Base-by-base conservation (phyloP, 2,329 filamentous ascomycete genomes). In the Hortaea werneckii region DNA sequence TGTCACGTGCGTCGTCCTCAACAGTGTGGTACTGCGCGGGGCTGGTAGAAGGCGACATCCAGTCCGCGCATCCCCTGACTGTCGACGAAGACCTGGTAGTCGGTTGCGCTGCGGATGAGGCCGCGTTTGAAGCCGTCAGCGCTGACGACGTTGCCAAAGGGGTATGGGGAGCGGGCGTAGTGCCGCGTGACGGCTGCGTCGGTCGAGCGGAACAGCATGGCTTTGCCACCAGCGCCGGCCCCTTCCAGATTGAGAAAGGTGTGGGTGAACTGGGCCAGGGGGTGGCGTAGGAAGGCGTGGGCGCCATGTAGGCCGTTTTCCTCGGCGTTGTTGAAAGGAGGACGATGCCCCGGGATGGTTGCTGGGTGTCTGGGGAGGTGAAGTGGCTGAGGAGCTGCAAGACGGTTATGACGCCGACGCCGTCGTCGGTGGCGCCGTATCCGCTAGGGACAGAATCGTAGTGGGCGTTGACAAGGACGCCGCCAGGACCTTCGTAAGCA, bases 241-340 rank as follows among this genome's bases (percentile, higher is more conserved):
- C 92, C 92, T 66, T 98, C 92, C 11, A 98, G 78, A 56, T 98
- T 98, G 54, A 96, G 71, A 61, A 98, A 96, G 0, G 87, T 87
- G 60, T 89, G 85, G 7, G 87, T 78, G 46, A 94, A 85, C 43
- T 79, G 79, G 8, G 87, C 80, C 51, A 95, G 73, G 0, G 88
- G 85, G 62, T 89, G 87, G 54, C 87, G 80, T 28, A 85, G 82
- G 59, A 94, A 95, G 5, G 85, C 88, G 49, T 80, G 78, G 5
- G 90, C 88, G 1, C 92, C 92, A 53, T 94, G 86, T 8, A 96
- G 71, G 32, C 82, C 92, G 58, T 96, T 90, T 63, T 98, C 92
- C 61, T 98, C 92, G 32, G 85, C 90, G 59, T 96, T 95, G 72
- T 98, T 98, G 61, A 96, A 28, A 96, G 74, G 7, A 87, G 75